Evolutionary conservation across 2,329 filamentous ascomycete genomes (phyloP), one percentile per base, ranked within the genome.

Genomic region (Alternaria sp.): DNA sequence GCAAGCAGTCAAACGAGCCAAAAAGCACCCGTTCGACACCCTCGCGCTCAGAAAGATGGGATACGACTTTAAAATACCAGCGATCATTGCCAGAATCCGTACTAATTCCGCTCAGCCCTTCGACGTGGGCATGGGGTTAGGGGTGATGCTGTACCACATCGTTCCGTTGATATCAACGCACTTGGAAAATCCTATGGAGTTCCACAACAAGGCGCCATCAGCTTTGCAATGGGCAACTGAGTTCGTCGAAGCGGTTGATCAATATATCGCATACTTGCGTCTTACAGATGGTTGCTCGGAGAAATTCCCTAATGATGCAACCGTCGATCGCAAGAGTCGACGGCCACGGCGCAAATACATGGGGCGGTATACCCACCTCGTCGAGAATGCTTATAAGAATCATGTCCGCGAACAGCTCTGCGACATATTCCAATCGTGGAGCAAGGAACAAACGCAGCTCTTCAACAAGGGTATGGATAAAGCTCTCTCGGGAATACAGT

Each of bases 401-500:
- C 50, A 46, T 19, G 32, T 67, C 12, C 40, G 26, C 4, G 51
- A 62, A 25, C 47, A 54, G 30, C 40, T 70, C 12, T 52, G 45
- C 12, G 61, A 64, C 6, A 6, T 65, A 3, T 66, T 71, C 49
- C 7, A 46, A 4, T 40, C 23, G 2, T 66, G 57, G 64, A 59
- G 17, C n/a, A 21, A 15, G 25, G 58, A 57, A 25, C 30, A 66
- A 13, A 72, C 54, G 26, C 51, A 59, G 56, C n/a, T 50, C 17
- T 70, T 73, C 51, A 72, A 73, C 36, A 69, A 69, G 13, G 67
- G 69, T 3, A 50, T 69, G 8, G 59, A 69, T 57, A 59, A 56
- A 28, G 65, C 57, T 45, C 21, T 68, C 4, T 61, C 36, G 11
- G 51, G 56, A 6, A 26, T 54, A 9, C 62, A 64, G 45, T 69